A percentile compares a stretch with the other conserved stretches of the same genome.
These are phyloP conservation scores for Colletotrichum sansevieriae DNA, from an alignment of 2,329 filamentous ascomycete species.

Conservation along the genomic window DNA sequence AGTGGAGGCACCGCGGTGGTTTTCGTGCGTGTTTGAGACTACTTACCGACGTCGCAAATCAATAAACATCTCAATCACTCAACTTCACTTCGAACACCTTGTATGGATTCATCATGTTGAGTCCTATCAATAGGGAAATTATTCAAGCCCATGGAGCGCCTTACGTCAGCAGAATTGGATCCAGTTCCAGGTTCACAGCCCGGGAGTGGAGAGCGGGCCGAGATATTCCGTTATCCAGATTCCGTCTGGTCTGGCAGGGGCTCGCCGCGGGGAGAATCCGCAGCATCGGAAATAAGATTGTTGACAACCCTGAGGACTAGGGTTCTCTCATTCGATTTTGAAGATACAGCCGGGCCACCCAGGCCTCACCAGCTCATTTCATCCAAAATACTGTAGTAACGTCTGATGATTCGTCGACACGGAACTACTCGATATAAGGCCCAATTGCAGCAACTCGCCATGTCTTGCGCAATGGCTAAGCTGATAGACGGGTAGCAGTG, in stretches of 20 bases:
- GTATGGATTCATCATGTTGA: too few species aligned
- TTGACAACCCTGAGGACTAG: not conserved
- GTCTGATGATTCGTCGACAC: constrained; percentile 21
- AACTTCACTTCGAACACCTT: too few species aligned
- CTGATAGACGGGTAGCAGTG: constrained; percentile 26
- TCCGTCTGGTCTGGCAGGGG: not conserved
- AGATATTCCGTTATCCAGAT: not conserved
- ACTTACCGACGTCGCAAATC: too few species aligned
- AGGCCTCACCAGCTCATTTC: not conserved
- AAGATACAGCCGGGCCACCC: constrained; percentile 29
- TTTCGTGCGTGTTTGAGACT: not conserved
- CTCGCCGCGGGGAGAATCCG: constrained; percentile 14
- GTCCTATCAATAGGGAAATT: too few species aligned
- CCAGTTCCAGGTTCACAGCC: not conserved
- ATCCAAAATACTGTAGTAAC: not conserved
- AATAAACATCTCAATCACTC: not conserved
- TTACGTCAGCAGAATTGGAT: too few species aligned
- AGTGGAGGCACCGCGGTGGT: not conserved
- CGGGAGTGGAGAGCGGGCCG: not conserved
- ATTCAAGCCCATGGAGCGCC: too few species aligned
- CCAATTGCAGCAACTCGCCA: constrained; percentile 31
- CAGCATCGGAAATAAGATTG: constrained; percentile 28
- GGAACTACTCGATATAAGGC: constrained; percentile 7
- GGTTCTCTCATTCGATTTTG: not conserved
- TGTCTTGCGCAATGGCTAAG: constrained; percentile 33